Percentiles rank a stretch among this genome's conserved stretches.
Conservation (phyloP, 2,329 filamentous ascomycete genomes). For the Aspergillus felis region DNA sequence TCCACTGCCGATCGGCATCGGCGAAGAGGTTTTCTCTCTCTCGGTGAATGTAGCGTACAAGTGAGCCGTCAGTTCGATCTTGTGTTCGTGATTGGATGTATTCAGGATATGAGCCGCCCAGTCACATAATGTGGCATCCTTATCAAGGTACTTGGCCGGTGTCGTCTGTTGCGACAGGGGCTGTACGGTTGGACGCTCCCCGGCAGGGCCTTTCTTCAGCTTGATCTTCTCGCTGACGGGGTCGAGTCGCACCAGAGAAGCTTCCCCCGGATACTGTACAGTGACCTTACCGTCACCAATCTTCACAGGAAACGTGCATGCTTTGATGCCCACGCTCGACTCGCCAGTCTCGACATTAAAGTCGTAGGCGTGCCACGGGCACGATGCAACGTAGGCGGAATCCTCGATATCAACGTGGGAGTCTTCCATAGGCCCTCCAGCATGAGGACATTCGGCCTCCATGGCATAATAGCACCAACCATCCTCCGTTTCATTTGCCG, state of each 20-base stretch:
- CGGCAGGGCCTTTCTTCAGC: slow-evolving; percentile 29
- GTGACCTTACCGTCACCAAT: slow-evolving; percentile 33
- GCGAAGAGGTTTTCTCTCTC: slow-evolving; percentile 35
- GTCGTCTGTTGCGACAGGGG: slow-evolving; percentile 7
- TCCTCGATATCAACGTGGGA: slow-evolving; percentile 47
- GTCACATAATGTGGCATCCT: slow-evolving; percentile 44
- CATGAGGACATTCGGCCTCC: slow-evolving; percentile 48
- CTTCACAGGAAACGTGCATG: slow-evolving; percentile 45
- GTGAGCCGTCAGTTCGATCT: slow-evolving; percentile 45
- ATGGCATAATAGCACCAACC: slow-evolving; percentile 48
- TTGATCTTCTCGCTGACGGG: slow-evolving; percentile 46
- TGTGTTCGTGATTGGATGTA: slow-evolving; percentile 45
- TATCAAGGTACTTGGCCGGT: slow-evolving; percentile 32
- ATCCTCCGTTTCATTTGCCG: slow-evolving; percentile 30
- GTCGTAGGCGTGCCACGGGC: slow-evolving; percentile 49
- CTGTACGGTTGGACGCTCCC: not conserved
- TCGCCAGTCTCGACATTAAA: slow-evolving; percentile 49
- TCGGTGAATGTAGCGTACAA: slow-evolving; percentile 41
- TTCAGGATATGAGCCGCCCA: slow-evolving; percentile 47
- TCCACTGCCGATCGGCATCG: slow-evolving; percentile 42
- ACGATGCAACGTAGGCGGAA: slow-evolving; percentile 46
- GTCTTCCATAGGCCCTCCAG: slow-evolving; percentile 45
- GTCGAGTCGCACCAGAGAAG: slow-evolving; percentile 34
- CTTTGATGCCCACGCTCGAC: slow-evolving; percentile 46
- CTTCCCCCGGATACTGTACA: slow-evolving; percentile 28